Evolutionary conservation across 73 alveolate genomes (phyloP).

Genomic region (Paramecium sonneborni): DNA sequence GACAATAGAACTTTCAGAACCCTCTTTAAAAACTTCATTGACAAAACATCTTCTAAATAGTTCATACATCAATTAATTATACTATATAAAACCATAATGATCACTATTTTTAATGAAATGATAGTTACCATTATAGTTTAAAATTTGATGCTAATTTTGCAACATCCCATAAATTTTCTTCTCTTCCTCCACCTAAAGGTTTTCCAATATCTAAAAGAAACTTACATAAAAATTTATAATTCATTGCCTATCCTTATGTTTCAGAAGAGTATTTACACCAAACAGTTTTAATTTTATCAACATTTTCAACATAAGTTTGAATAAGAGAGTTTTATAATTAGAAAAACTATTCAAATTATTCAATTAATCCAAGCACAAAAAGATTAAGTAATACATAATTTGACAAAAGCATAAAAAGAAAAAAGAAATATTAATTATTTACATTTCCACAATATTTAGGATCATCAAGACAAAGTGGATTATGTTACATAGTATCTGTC

Average conservation of each 20-base stretch:
- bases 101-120: not conserved
- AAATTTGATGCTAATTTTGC: conserved; percentile 33
- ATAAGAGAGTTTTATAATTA: not conserved
- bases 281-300: conserved; percentile 5
- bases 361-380: conserved; percentile 53
- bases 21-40: conserved; percentile 13
- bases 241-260: conserved; percentile 21
- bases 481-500: conserved; percentile 35
- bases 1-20: not conserved
- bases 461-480: conserved; percentile 6
- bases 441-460: conserved; percentile 37
- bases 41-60: not conserved
- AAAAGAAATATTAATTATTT: not conserved
- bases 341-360: conserved; percentile 29
- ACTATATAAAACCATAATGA: conserved; percentile 27
- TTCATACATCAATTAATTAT: conserved; percentile 30
- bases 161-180: conserved; percentile 40
- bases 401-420: not conserved
- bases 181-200: not conserved
- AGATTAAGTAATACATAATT: conserved; percentile 25
- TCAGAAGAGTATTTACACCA: conserved; percentile 50
- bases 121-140: not conserved
- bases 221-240: not conserved
- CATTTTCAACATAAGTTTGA: not conserved
- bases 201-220: conserved; percentile 18